Base-by-base conservation (phyloP, 148 eudicot genomes). In the Limonium bicolor region DNA sequence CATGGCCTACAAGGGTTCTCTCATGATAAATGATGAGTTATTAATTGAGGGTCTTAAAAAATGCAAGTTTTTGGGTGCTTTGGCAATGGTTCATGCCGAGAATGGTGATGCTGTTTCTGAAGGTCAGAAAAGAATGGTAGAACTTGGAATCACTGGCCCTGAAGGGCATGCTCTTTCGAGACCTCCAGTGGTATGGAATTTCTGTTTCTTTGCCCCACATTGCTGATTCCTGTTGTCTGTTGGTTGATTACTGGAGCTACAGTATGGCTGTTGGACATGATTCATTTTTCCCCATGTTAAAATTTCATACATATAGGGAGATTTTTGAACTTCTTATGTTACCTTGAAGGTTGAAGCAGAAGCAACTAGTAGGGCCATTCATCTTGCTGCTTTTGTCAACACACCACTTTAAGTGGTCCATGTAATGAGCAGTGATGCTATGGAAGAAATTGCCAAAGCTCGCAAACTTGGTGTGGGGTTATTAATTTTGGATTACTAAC, bases 101-200 rank as follows among this genome's bases (percentile, higher is more conserved):
- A 90, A 84, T 61, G 95, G 97, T 20, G 97, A 90, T 67, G 97
- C 95, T 60, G 97, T 90, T 48, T 77, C 68, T 72, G 95, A 84
- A 75, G 97, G 97, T n/a, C 97, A 90, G 63, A 74, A 75, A 52
- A 68, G 79, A 69, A 90, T 90, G 97, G 77, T 90, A 46, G 87
- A 77, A 62, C 97, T 90, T 63, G 97, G 97, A 32, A 77, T 90
- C 62, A 90, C 92, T n/a, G 97, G 97, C 58, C 97, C 97, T 23
- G 97, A 90, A 67, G 97, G 97, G 39, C 97, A 90, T 50, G 85
- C 92, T 45, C 93, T 90, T 66, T 90, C 97, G 53, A 84, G 95
- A 61, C 97, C 95, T 31, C 73, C 97, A 27, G 51, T 64, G 82
- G 97, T 90, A 80, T 65, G n/a, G n/a, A n/a, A n/a, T n/a, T 7